These are phyloP conservation scores for Hypoxylon subgilvum DNA, from an alignment of 495 filamentous ascomycete species.

Conservation along the genomic window DNA sequence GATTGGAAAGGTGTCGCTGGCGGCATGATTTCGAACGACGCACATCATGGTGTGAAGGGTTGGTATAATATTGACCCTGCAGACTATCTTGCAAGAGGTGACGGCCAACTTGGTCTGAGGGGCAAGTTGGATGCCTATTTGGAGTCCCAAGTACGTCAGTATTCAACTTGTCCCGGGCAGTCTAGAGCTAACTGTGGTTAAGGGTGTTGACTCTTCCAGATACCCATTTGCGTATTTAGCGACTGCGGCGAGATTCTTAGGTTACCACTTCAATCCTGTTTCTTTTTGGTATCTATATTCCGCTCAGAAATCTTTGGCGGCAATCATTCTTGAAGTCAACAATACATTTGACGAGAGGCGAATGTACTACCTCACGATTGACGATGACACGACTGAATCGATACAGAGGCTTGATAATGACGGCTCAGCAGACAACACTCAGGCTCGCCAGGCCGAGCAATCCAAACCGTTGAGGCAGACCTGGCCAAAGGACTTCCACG, in stretches of 20 bases:
- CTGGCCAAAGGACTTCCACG: constrained; percentile 75
- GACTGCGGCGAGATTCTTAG: constrained; percentile 70
- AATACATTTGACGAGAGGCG: constrained; percentile 78
- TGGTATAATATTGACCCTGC: constrained; percentile 65
- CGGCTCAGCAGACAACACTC: neutral
- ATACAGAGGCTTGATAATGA: constrained; percentile 18
- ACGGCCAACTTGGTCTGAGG: constrained; percentile 52
- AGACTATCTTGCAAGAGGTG: constrained; percentile 64
- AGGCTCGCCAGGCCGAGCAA: constrained; percentile 8
- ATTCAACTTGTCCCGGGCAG: neutral
- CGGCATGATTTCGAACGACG: constrained; percentile 58
- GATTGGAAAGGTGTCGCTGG: constrained; percentile 61
- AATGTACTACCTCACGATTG: constrained; percentile 60
- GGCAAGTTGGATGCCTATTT: constrained; percentile 67
- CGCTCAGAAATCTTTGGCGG: constrained; percentile 60
- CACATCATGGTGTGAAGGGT: constrained; percentile 41
- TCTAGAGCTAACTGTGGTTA: constrained; percentile 27
- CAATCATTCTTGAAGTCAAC: constrained; percentile 77
- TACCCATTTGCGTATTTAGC: constrained; percentile 72
- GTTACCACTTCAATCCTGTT: constrained; percentile 76
- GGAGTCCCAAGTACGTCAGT: constrained; percentile 48
- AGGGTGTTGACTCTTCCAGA: constrained; percentile 57
- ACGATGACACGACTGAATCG: constrained; percentile 24
- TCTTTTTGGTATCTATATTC: constrained; percentile 84
- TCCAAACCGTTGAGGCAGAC: constrained; percentile 48